Conservation (phyloP, 2,329 filamentous ascomycete genomes). For the Penicillium fuscoglaucum region DNA sequence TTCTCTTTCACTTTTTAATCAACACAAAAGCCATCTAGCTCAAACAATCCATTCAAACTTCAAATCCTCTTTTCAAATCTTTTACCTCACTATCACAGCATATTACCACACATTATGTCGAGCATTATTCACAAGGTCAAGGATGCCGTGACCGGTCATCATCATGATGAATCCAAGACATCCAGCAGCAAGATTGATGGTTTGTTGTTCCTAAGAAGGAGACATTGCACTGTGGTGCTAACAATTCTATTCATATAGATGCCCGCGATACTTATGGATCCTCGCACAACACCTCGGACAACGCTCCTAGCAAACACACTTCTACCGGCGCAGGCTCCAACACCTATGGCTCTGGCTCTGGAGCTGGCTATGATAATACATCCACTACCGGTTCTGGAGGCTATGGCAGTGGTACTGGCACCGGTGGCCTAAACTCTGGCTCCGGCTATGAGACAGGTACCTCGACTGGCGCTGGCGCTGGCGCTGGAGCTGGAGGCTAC, state of each 20-base stretch:
- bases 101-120: constrained; percentile 43
- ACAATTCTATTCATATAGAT: constrained; percentile 6
- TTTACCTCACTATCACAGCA: neutral
- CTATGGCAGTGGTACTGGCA: neutral
- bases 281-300: neutral
- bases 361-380: constrained; percentile 1
- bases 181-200: constrained; percentile 7
- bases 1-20: neutral
- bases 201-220: constrained; percentile 2
- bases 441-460: neutral
- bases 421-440: neutral
- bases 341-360: constrained; percentile 11
- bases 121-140: constrained; percentile 51
- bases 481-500: neutral
- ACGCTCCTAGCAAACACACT: constrained; percentile 2
- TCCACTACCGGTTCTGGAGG: neutral
- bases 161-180: constrained; percentile 30
- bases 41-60: neutral
- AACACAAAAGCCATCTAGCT: neutral
- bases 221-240: neutral
- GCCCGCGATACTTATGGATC: constrained; percentile 7
- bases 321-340: constrained; percentile 4
- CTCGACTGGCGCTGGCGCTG: neutral
- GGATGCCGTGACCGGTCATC: constrained; percentile 42
- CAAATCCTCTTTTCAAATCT: neutral